Base-by-base conservation (phyloP, 2,329 filamentous ascomycete genomes). In the Penicillium crustosum region DNA sequence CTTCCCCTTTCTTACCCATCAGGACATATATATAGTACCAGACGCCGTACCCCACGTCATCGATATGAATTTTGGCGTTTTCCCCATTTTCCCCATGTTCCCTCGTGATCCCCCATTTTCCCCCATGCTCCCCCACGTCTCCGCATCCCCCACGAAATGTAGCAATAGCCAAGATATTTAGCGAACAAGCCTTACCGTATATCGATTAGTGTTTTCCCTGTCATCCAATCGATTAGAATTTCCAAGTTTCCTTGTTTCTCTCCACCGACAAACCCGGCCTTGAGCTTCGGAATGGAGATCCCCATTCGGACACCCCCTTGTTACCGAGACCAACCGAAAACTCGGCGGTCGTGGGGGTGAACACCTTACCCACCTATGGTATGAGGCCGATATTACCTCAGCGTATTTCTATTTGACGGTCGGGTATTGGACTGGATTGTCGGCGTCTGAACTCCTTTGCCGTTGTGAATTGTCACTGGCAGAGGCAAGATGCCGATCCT, bases 301-400 rank as follows among this genome's bases (percentile, higher is more conserved):
- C 13, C 48, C 35, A 13, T 45, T 51, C 53, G 41, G 33, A 9
- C 27, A 49, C 12, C 29, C 44, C 38, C n/a, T 33, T 33, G 15
- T 43, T 38, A 50, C 45, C 53, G 53, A 55, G 39, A 23, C 23
- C 33, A 50, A 55, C 52, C 52, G 52, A 33, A 55, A 38, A 31
- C 53, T 44, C 23, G 45, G 45, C 29, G 36, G 38, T 42, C 44
- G 53, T 55, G 45, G 60, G 35, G 53, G 53, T 29, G 49, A 56
- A 23, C 35, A n/a, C 35, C 35, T 36, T 36, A n/a, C 17, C 35
- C n/a, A 36, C 15, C 3, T 36, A 36, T 4, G 35, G 17, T n/a
- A n/a, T 27, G 4, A 31, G 21, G 38, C 5, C 7, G 15, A 17
- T 25, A 9, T 36, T 35, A 23, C 8, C 9, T 25, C 9, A 17